Evolutionary conservation across 2,329 filamentous ascomycete species (phyloP).

Genomic region (Metarhizium rileyi): DNA sequence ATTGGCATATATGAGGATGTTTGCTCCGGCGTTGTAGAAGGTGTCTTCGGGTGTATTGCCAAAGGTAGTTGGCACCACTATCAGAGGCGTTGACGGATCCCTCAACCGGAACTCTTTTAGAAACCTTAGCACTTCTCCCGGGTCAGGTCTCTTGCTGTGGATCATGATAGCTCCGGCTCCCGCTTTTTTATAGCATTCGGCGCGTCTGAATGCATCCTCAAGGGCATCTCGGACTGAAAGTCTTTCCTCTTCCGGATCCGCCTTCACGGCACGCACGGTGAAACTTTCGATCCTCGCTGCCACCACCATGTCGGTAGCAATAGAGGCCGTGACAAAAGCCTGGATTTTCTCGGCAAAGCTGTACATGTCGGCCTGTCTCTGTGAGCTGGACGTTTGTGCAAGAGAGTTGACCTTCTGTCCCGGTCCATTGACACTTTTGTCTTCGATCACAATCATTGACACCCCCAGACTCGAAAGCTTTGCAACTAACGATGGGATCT

Average conservation of each 20-base stretch:
- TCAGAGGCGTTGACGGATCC: background rate
- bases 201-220: constrained; percentile 1
- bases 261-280: background rate
- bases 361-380: constrained; percentile 6
- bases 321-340: background rate
- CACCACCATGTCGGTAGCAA: background rate
- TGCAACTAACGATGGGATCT: constrained; percentile 1
- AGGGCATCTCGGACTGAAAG: background rate
- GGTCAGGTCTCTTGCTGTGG: constrained; percentile 8
- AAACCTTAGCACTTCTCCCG: constrained; percentile 5
- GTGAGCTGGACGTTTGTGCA: background rate
- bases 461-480: background rate
- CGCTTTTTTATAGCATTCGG: background rate
- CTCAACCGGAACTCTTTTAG: background rate
- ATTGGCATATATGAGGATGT: constrained; percentile 8
- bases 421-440: constrained; percentile 1
- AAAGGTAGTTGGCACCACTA: constrained; percentile 6
- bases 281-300: constrained; percentile 6
- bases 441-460: constrained; percentile 5
- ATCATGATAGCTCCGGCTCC: constrained; percentile 8
- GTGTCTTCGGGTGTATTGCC: background rate
- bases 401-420: constrained; percentile 6
- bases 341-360: background rate
- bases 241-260: background rate
- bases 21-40: constrained; percentile 1